Evolutionary conservation across 345 rosid genomes (phyloP).

Genomic region (Erysimum cheiranthoides): DNA sequence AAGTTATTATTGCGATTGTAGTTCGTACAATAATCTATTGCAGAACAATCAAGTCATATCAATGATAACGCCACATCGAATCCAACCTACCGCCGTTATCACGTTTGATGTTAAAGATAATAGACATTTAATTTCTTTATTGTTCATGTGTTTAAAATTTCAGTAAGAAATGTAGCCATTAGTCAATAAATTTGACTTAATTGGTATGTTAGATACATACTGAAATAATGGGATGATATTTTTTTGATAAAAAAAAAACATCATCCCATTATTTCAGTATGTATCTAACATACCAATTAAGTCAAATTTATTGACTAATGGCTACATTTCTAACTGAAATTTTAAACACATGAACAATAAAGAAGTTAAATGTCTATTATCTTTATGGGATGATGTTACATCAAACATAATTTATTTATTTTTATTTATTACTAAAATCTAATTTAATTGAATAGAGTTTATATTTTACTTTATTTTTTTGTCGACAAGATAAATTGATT

Average conservation of each 20-base stretch:
- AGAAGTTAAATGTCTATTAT: constrained; percentile 1
- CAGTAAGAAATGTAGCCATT: neutral
- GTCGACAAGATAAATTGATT: too few relatives aligned
- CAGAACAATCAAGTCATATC: constrained; percentile 8
- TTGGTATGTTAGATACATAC: neutral
- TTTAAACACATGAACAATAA: constrained; percentile 2
- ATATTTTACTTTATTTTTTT: too few relatives aligned
- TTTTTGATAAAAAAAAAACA: too few relatives aligned
- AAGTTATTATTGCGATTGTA: neutral
- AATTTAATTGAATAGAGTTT: too few relatives aligned
- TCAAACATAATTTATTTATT: constrained; percentile 17
- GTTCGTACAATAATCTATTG: constrained; percentile 4
- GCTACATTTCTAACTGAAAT: neutral
- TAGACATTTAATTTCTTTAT: constrained; percentile 9
- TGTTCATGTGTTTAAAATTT: neutral
- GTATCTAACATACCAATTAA: constrained; percentile 2
- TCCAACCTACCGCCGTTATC: constrained; percentile 33
- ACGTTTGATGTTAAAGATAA: constrained; percentile 24
- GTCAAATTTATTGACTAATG: constrained; percentile 25
- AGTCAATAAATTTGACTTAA: constrained; percentile 29
- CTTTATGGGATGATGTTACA: too few relatives aligned
- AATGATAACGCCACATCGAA: constrained; percentile 16
- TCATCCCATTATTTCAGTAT: neutral
- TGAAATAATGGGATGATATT: neutral
- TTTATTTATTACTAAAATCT: too few relatives aligned